These are phyloP conservation scores for Leccinum boreale DNA, from an alignment of 768 basidiomycete genomes.

Conservation along the genomic window DNA sequence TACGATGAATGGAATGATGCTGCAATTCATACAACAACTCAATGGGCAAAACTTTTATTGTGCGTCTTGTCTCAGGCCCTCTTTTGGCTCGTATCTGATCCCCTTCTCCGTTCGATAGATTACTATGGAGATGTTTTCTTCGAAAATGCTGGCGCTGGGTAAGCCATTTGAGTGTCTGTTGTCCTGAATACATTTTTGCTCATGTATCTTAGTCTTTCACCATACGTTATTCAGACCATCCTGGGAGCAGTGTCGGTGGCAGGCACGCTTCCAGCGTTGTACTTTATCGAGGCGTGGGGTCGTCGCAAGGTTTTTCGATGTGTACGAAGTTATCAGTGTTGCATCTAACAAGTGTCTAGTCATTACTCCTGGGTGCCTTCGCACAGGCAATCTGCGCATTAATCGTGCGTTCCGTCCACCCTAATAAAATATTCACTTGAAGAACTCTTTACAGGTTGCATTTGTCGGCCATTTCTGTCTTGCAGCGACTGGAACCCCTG, in stretches of 20 bases:
- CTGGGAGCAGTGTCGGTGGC: constrained; percentile 73
- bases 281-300: constrained; percentile 71
- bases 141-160: constrained; percentile 65
- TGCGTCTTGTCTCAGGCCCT: constrained; percentile 29
- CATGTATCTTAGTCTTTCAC: constrained; percentile 41
- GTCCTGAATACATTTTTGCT: not conserved
- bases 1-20: constrained; percentile 78
- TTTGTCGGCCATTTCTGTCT: constrained; percentile 69
- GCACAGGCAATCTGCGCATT: constrained; percentile 59
- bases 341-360: constrained; percentile 33
- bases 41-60: constrained; percentile 83
- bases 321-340: not conserved
- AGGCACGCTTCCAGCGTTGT: constrained; percentile 67
- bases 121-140: constrained; percentile 84
- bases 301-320: constrained; percentile 50
- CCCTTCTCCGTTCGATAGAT: constrained; percentile 38
- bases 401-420: constrained; percentile 40
- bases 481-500: constrained; percentile 49
- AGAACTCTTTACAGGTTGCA: constrained; percentile 46
- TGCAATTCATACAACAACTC: constrained; percentile 77
- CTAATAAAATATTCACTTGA: not conserved
- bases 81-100: not conserved
- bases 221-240: constrained; percentile 74
- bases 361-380: constrained; percentile 61
- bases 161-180: constrained; percentile 13